These are phyloP conservation scores for Pseudoscleropodium purum DNA, from an alignment of 225 moss, liverwort and hornwort genomes.

Conservation along the genomic window DNA sequence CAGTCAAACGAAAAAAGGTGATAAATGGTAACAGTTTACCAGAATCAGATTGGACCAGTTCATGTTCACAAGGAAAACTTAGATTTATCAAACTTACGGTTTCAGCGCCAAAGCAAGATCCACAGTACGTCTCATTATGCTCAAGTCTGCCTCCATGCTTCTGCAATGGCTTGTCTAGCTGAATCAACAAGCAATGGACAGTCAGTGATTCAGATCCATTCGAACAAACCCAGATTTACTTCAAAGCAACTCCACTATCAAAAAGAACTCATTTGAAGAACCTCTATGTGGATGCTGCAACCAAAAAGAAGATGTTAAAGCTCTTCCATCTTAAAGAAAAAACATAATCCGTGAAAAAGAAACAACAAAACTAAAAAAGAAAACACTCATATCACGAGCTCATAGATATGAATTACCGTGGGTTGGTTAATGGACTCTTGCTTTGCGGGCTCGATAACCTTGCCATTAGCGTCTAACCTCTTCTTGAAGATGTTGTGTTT, in stretches of 20 bases:
- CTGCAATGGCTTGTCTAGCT: slow-evolving; percentile 84
- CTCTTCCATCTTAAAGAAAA: not conserved
- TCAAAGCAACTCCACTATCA: not conserved
- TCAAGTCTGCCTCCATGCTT: slow-evolving; percentile 87
- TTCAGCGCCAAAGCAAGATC: slow-evolving; percentile 98
- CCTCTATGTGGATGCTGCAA: not conserved
- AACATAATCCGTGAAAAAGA: not conserved
- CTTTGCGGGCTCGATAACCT: slow-evolving; percentile 74
- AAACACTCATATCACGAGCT: not conserved
- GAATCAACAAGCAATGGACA: slow-evolving; percentile 2
- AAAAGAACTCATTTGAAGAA: not conserved
- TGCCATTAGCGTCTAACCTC: slow-evolving; percentile 61
- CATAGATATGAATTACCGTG: slow-evolving; percentile 34
- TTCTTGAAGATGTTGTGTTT: slow-evolving; percentile 93
- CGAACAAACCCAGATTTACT: not conserved
- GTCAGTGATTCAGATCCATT: not conserved
- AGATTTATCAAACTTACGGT: slow-evolving; percentile 23
- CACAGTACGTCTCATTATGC: slow-evolving; percentile 86
- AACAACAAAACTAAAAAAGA: not conserved
- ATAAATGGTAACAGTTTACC: not conserved
- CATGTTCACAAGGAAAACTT: not conserved
- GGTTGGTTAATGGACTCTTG: slow-evolving; percentile 70
- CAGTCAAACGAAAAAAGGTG: not conserved
- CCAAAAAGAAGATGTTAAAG: not conserved
- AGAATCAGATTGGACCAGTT: not conserved